These are phyloP conservation scores for Apiotrichum montevideense DNA, from an alignment of 1,284 basidiomycete genomes.

Conservation along the genomic window DNA sequence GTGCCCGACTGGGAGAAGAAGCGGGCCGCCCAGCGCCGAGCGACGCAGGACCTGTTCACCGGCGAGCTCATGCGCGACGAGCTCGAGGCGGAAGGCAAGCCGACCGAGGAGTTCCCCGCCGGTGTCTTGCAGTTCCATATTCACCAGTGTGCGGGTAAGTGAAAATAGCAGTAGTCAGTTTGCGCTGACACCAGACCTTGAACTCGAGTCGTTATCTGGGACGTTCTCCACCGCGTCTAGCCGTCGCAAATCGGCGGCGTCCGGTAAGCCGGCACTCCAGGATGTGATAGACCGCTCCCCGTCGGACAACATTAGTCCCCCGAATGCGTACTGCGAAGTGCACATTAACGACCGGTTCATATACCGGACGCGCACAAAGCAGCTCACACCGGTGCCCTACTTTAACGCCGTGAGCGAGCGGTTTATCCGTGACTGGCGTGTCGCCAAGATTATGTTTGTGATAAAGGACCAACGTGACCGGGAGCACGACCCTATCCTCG, in stretches of 20 bases:
- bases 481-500: slow-evolving; percentile 46
- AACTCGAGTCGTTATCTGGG: slow-evolving; percentile 34
- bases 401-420: slow-evolving; percentile 50
- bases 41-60: slow-evolving; percentile 40
- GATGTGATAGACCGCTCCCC: slow-evolving; percentile 38
- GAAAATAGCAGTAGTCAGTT: too few relatives aligned
- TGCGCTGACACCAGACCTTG: slow-evolving; percentile 26
- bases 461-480: slow-evolving; percentile 47
- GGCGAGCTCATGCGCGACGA: slow-evolving; percentile 43
- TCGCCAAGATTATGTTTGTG: slow-evolving; percentile 47
- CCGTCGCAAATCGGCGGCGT: slow-evolving; percentile 27
- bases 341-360: slow-evolving; percentile 49
- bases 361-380: slow-evolving; percentile 48
- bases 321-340: slow-evolving; percentile 47
- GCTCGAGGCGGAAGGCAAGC: slow-evolving; percentile 39
- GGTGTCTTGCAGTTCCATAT: slow-evolving; percentile 45
- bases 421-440: slow-evolving; percentile 49
- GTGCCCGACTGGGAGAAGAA: slow-evolving; percentile 40
- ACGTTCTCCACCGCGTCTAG: slow-evolving; percentile 30
- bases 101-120: slow-evolving; percentile 30
- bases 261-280: slow-evolving; percentile 38
- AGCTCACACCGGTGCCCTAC: slow-evolving; percentile 47
- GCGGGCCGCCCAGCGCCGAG: slow-evolving; percentile 34
- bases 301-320: slow-evolving; percentile 40
- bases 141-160: slow-evolving; percentile 39